Percentiles rank a stretch among this genome's conserved stretches.
Conservation (phyloP, 441 rosid genomes). For the Syzygium malaccense region DNA sequence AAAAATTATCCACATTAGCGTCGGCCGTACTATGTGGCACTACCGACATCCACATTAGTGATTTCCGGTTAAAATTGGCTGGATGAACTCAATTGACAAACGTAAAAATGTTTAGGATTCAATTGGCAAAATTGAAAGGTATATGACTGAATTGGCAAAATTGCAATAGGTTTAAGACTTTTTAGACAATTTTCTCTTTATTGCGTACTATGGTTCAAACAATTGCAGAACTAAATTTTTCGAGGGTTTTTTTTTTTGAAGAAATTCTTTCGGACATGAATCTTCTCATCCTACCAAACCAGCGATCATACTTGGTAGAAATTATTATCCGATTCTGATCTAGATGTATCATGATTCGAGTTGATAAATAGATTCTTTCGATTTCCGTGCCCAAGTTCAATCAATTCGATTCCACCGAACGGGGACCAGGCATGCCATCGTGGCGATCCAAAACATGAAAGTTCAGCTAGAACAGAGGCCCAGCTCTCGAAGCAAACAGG, state of each 20-base stretch:
- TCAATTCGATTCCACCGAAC: neutral
- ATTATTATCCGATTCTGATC: neutral
- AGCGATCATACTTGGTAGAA: neutral
- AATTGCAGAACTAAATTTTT: neutral
- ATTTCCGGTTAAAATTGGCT: too few relatives aligned
- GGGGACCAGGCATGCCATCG: neutral
- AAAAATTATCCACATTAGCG: too few relatives aligned
- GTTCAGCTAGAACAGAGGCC: neutral
- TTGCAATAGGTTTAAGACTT: too few relatives aligned
- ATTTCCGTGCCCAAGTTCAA: neutral
- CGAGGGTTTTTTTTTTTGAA: neutral
- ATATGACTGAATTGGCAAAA: too few relatives aligned
- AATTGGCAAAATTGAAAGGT: too few relatives aligned
- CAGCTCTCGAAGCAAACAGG: neutral
- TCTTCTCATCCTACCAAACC: neutral
- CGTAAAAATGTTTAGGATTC: too few relatives aligned
- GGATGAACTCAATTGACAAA: too few relatives aligned
- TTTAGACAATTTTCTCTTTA: neutral
- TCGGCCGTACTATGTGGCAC: too few relatives aligned
- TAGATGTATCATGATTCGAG: neutral
- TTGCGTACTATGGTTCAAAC: neutral
- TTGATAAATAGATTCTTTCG: neutral
- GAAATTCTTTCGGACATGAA: neutral
- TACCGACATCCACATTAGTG: too few relatives aligned
- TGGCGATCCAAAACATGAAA: neutral